phyloP scores from a whole-genome alignment of 768 basidiomycete species.

The Suillus luteus region DNA sequence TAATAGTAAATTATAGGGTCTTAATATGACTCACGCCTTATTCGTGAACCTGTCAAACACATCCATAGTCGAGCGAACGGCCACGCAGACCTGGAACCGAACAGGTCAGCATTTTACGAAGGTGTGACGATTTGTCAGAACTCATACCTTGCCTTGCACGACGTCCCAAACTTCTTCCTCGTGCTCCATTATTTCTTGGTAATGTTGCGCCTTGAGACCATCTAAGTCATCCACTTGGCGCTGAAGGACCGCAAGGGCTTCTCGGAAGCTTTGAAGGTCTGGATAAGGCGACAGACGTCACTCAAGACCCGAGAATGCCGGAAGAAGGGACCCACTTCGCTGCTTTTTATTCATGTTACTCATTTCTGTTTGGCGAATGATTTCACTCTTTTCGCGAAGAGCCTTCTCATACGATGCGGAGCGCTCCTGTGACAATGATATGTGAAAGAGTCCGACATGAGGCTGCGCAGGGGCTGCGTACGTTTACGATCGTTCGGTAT shows the following conservation, averaged over 20 bases:
- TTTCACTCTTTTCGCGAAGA: conserved; percentile 78
- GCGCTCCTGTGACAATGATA: conserved; percentile 60
- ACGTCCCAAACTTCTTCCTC: conserved; percentile 97
- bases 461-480: conserved; percentile 36
- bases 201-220: conserved; percentile 80
- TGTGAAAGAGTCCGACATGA: conserved; percentile 10
- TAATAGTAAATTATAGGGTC: conserved; percentile 13
- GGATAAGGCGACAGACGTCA: conserved; percentile 15
- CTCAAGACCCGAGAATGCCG: conserved; percentile 7
- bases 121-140: conserved; percentile 1
- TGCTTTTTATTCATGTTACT: conserved; percentile 84
- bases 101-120: conserved; percentile 19
- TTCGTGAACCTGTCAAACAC: conserved; percentile 86
- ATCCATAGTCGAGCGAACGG: conserved; percentile 89
- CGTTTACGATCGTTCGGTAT: conserved; percentile 73
- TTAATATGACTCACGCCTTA: conserved; percentile 66
- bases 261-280: conserved; percentile 90
- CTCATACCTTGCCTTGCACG: conserved; percentile 76
- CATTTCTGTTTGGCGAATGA: conserved; percentile 84
- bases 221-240: conserved; percentile 92
- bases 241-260: conserved; percentile 79
- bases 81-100: conserved; percentile 63
- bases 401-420: conserved; percentile 81
- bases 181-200: conserved; percentile 86
- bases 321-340: conserved; percentile 59